Percentiles rank a stretch among this genome's conserved stretches.
Conservation (phyloP, 1,284 basidiomycete species). For the Fomitopsis pinicola region DNA sequence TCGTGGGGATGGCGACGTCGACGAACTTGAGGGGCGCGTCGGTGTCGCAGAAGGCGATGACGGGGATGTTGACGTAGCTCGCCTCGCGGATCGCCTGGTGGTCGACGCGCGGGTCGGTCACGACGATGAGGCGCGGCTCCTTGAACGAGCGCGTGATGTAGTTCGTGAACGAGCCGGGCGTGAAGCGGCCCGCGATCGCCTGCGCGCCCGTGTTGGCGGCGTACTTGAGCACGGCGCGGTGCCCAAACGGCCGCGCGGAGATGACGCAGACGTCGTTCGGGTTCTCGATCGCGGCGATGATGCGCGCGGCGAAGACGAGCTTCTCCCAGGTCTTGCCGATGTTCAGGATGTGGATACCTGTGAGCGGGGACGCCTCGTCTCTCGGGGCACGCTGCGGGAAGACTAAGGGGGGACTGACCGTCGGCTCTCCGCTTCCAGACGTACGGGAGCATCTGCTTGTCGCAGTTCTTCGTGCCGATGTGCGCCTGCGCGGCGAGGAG, state of each 20-base stretch:
- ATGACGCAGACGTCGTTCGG: slow-evolving; percentile 98
- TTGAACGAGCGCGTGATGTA: slow-evolving; percentile 99
- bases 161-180: slow-evolving; percentile 98
- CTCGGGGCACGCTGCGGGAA: not conserved
- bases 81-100: slow-evolving; percentile 99
- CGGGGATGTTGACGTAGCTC: slow-evolving; percentile 99
- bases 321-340: slow-evolving; percentile 99
- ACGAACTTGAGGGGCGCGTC: slow-evolving; percentile 97
- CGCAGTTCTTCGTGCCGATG: slow-evolving; percentile 97
- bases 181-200: slow-evolving; percentile 98
- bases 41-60: slow-evolving; percentile 98
- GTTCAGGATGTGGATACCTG: slow-evolving; percentile 95
- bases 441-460: slow-evolving; percentile 98
- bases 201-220: slow-evolving; percentile 97
- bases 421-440: slow-evolving; percentile 97
- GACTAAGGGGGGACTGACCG: slow-evolving; percentile 50
- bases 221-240: slow-evolving; percentile 98
- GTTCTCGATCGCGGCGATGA: slow-evolving; percentile 96
- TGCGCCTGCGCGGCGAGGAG: slow-evolving; percentile 95
- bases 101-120: slow-evolving; percentile 98
- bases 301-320: slow-evolving; percentile 90
- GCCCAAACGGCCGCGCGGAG: slow-evolving; percentile 96
- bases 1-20: slow-evolving; percentile 97
- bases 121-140: slow-evolving; percentile 97
- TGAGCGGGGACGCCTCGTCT: slow-evolving; percentile 10